phyloP scores from a whole-genome alignment of 2,329 filamentous ascomycete genomes.

The Cladosporium sp. region DNA sequence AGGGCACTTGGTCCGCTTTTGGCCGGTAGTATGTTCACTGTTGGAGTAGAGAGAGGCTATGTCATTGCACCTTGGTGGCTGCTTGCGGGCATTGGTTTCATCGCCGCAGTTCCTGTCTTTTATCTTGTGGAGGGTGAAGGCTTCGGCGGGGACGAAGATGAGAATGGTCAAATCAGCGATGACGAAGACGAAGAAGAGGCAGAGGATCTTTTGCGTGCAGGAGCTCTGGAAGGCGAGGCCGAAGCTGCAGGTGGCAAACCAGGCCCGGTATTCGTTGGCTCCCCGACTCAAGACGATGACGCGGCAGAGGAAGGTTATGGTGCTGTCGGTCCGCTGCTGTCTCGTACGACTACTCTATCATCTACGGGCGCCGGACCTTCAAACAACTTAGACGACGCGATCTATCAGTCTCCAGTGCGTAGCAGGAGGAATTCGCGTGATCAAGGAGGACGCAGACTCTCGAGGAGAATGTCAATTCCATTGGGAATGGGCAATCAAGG shows the following conservation, averaged over 20 bases:
- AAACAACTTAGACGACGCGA: slow-evolving; percentile 19
- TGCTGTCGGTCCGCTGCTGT: slow-evolving; percentile 32
- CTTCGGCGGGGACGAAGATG: slow-evolving; percentile 42
- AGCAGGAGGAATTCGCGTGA: slow-evolving; percentile 23
- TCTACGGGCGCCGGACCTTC: slow-evolving; percentile 22
- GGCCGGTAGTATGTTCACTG: slow-evolving; percentile 68
- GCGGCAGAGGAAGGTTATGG: slow-evolving; percentile 38
- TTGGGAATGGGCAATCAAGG: slow-evolving; percentile 42
- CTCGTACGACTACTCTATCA: slow-evolving; percentile 29
- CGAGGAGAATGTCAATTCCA: slow-evolving; percentile 40
- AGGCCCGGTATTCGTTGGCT: slow-evolving; percentile 11
- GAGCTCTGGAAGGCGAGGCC: slow-evolving; percentile 21
- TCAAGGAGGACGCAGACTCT: slow-evolving; percentile 20
- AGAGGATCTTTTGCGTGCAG: slow-evolving; percentile 17
- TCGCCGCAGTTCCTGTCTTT: slow-evolving; percentile 71
- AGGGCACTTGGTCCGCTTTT: slow-evolving; percentile 73
- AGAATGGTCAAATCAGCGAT: slow-evolving; percentile 31
- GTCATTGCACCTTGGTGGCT: slow-evolving; percentile 79
- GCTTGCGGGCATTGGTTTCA: slow-evolving; percentile 57
- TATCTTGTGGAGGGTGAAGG: slow-evolving; percentile 73
- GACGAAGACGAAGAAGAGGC: slow-evolving; percentile 31
- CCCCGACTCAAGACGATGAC: slow-evolving; percentile 9
- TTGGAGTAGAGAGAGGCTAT: slow-evolving; percentile 71
- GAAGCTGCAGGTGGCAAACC: slow-evolving; percentile 20
- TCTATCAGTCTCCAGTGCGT: slow-evolving; percentile 12